Conservation (phyloP, 768 basidiomycete genomes). For the Austroboletus eburneus region DNA sequence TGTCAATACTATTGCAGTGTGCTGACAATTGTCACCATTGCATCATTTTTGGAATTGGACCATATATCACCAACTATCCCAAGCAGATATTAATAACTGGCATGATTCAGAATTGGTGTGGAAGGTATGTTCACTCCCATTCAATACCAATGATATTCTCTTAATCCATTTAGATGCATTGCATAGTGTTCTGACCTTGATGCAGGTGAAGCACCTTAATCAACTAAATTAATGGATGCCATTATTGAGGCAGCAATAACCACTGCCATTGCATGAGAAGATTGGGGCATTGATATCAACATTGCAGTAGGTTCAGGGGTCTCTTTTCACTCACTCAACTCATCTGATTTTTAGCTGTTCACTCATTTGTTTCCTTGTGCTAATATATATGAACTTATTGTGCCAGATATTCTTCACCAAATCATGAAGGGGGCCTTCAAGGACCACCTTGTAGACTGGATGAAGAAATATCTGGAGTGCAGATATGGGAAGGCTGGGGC, state of each 20-base stretch:
- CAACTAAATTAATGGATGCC: background rate
- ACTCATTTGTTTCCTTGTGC: slow-evolving; percentile 31
- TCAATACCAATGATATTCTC: too few relatives aligned
- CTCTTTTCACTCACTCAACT: background rate
- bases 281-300: slow-evolving; percentile 25
- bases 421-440: slow-evolving; percentile 4
- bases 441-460: slow-evolving; percentile 6
- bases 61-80: slow-evolving; percentile 38
- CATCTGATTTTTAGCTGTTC: slow-evolving; percentile 28
- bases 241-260: too few relatives aligned
- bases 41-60: slow-evolving; percentile 30
- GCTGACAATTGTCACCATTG: slow-evolving; percentile 28
- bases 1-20: slow-evolving; percentile 20
- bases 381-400: slow-evolving; percentile 27
- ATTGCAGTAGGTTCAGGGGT: slow-evolving; percentile 23
- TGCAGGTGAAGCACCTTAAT: background rate
- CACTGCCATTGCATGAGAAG: too few relatives aligned
- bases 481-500: slow-evolving; percentile 1
- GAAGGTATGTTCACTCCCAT: background rate
- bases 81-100: slow-evolving; percentile 20
- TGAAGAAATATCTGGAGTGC: slow-evolving; percentile 2
- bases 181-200: background rate
- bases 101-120: slow-evolving; percentile 11
- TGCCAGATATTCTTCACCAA: slow-evolving; percentile 2
- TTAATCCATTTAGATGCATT: background rate